Evolutionary conservation across 768 basidiomycete species (phyloP), one percentile per base, ranked within the genome.

Genomic region (Naematelia aurantialba): DNA sequence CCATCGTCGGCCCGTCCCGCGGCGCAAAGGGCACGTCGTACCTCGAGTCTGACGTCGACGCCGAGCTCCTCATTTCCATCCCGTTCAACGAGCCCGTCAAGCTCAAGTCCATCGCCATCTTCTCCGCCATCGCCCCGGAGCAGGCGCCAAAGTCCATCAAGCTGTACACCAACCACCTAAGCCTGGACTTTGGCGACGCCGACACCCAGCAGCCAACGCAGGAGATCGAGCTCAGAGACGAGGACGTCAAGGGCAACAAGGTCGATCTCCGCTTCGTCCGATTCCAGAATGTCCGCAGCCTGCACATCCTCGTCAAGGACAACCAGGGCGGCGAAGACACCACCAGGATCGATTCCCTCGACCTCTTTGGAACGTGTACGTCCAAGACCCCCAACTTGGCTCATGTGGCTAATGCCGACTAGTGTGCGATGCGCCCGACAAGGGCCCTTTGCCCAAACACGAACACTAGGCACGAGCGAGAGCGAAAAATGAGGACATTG

Each of bases 301-400:
- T 65, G 45, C 67, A 76, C 66, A 75, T 78, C 27, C 60, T 78
- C 47, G 65, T 78, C 39, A 72, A 74, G 58, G 63, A 65, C 42
- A 78, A 78, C 62, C 71, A 75, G 55, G 76, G 68, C 30, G 77
- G 76, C 49, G 77, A 77, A 54, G 77, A 78, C 60, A 73, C 73
- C 26, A 78, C 75, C 14, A 63, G 76, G 55, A 72, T 78, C 31
- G 75, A 76, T 48, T 74, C 72, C 24, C 66, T 78, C 39, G 75
- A 78, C 51, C 51, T 77, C n/a, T 77, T 71, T 48, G 77, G 77
- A 12, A 70, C 65, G 2, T 52, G 75, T 76, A 59, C 61, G 73
- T 39, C 34, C 34, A 22, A 26, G 26, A 11, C n/a, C 50, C 4
- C 50, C 13, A 5, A 26, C 24, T 5, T 11, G 10, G 22, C 25